These are phyloP conservation scores for Calocera viscosa DNA, from an alignment of 768 basidiomycete genomes.

Conservation along the genomic window DNA sequence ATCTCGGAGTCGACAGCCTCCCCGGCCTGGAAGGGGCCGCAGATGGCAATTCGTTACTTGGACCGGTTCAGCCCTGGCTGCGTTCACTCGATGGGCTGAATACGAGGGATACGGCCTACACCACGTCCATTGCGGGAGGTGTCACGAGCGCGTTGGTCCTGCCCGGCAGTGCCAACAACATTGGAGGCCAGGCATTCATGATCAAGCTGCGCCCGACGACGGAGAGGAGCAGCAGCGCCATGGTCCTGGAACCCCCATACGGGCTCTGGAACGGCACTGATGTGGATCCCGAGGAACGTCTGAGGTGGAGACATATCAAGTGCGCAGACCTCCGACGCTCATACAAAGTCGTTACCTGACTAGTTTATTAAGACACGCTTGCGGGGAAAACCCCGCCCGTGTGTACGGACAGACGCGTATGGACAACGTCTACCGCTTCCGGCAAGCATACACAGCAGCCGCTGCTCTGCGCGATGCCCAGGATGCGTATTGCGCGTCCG, in stretches of 20 bases:
- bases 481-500: constrained; percentile 21
- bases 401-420: constrained; percentile 5
- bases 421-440: constrained; percentile 15
- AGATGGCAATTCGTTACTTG: constrained; percentile 55
- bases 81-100: constrained; percentile 75
- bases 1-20: constrained; percentile 56
- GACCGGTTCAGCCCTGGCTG: constrained; percentile 56
- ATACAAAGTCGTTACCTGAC: constrained; percentile 6
- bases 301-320: constrained; percentile 73
- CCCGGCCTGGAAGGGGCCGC: constrained; percentile 41
- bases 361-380: constrained; percentile 5
- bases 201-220: constrained; percentile 62
- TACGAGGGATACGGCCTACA: constrained; percentile 66
- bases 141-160: constrained; percentile 75
- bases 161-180: constrained; percentile 39
- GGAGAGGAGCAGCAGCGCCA: constrained; percentile 53
- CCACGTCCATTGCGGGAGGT: constrained; percentile 69
- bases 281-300: constrained; percentile 37
- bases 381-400: constrained; percentile 1
- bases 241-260: constrained; percentile 63
- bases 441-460: constrained; percentile 21
- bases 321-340: constrained; percentile 22
- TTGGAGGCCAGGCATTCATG: constrained; percentile 64
- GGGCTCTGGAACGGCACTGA: constrained; percentile 31
- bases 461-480: constrained; percentile 24